Evolutionary conservation across 1,284 basidiomycete genomes (phyloP), one percentile per base, ranked within the genome.

Genomic region (Ustilago shanxiensis): DNA sequence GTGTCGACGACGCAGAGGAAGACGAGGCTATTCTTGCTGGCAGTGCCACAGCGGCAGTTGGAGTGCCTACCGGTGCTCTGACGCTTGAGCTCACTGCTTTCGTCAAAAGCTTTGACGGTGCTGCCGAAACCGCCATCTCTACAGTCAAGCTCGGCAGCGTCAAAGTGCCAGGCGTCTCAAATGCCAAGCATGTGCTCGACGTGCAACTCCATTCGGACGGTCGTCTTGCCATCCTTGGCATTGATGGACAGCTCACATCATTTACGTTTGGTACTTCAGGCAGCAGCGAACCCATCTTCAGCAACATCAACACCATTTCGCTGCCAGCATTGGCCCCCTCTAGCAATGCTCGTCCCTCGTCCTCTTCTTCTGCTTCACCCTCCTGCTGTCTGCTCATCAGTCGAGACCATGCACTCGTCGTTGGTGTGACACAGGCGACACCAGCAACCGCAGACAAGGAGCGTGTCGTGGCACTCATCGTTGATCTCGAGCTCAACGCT

Each of bases 401-500:
- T 22, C 50, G 59, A 16, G 75, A 77, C 22, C 75, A 77, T 35
- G 61, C 58, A 29, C 71, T 77, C 4, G 47, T 77, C 1, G 57
- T 70, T 7, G 75, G 66, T 29, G 57, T 73, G 9, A 54, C 75
- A 13, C 47, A 57, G 18, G 49, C 59, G 2, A 61, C 63, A 2
- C 35, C 51, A n/a, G 50, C 66, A 16, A 63, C 74, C 3, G 62
- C 59, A 14, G 62, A 59, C 45, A 73, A 77, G 54, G 68, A 77
- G 49, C 62, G 67, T 16, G 50, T 73, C 0, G 70, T 62, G 13
- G 66, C 75, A 3, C 71, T 77, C 20, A 61, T 77, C 11, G 51
- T 72, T 4, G 75, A 77, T 35, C 60, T 77, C 35, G 71, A 72
- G 47, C 66, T 77, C 22, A 69, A 66, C 22, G 75, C 66, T 0